These are phyloP conservation scores for Aureococcus anophagefferens DNA, from an alignment of 108 stramenopile species.

Conservation along the genomic window DNA sequence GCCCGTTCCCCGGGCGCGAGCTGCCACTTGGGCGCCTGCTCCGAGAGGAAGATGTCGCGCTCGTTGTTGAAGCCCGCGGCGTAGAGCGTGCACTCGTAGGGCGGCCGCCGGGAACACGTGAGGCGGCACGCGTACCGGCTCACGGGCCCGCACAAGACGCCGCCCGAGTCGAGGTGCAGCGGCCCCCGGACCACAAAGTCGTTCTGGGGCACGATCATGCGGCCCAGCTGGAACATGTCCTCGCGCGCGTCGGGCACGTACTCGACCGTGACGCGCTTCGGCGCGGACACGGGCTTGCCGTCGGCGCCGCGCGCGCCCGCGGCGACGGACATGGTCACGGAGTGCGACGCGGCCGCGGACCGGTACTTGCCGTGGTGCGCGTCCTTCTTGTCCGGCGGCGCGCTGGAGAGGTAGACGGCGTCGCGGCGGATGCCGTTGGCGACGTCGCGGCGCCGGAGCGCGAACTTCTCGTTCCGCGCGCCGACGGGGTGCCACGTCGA, in stretches of 20 bases:
- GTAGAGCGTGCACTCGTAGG: constrained; percentile 20
- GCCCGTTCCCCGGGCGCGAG: background rate
- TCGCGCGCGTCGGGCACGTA: constrained; percentile 14
- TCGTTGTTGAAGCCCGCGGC: constrained; percentile 35
- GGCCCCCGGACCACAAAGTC: constrained; percentile 30
- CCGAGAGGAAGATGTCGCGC: constrained; percentile 13
- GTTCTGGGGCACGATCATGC: constrained; percentile 21
- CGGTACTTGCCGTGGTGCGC: background rate
- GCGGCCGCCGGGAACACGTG: constrained; percentile 20
- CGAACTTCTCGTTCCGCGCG: constrained; percentile 17
- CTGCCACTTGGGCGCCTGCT: constrained; percentile 14
- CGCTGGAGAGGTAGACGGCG: background rate
- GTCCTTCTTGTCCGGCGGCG: background rate
- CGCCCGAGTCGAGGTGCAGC: constrained; percentile 18
- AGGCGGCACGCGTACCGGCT: constrained; percentile 32
- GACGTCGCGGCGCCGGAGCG: constrained; percentile 7
- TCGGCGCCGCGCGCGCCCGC: background rate
- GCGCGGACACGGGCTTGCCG: background rate
- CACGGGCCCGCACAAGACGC: constrained; percentile 29
- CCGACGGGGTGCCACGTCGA: constrained; percentile 27
- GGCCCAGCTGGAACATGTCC: constrained; percentile 30
- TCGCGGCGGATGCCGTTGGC: constrained; percentile 17
- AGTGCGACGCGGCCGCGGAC: background rate
- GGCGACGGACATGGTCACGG: constrained; percentile 14
- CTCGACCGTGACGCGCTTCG: background rate